Conservation (phyloP, 2,329 filamentous ascomycete genomes). For the Alternaria viburni region DNA sequence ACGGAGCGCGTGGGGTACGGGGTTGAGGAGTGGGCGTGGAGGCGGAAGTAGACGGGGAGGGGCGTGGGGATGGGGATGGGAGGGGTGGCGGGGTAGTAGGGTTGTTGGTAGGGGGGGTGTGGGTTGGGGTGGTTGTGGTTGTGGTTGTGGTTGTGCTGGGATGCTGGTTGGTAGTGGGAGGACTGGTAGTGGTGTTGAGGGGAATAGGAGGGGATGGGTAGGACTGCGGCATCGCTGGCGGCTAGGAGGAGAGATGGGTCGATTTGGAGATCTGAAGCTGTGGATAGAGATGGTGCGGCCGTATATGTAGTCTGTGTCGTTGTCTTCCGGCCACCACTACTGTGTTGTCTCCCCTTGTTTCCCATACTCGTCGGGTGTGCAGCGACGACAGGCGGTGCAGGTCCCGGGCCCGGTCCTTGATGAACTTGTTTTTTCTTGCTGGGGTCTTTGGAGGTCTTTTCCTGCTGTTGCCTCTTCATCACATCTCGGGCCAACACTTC, state of each 20-base stretch:
- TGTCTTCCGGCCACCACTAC: slow-evolving; percentile 1
- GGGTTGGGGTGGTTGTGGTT: background rate
- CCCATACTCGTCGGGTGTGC: slow-evolving; percentile 19
- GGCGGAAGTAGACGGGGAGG: slow-evolving; percentile 13
- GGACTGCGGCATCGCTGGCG: slow-evolving; percentile 56
- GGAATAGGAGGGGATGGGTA: slow-evolving; percentile 28
- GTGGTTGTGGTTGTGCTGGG: background rate
- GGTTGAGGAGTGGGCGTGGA: slow-evolving; percentile 59
- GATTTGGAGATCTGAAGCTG: slow-evolving; percentile 65
- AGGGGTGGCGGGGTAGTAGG: slow-evolving; percentile 6
- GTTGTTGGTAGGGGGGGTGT: slow-evolving; percentile 3
- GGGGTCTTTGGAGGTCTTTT: slow-evolving; percentile 64
- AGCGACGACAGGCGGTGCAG: slow-evolving; percentile 40
- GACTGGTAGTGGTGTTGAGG: slow-evolving; percentile 17
- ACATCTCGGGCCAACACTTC: slow-evolving; percentile 77
- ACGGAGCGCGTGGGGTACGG: slow-evolving; percentile 55
- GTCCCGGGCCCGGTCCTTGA: slow-evolving; percentile 52
- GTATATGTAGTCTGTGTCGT: slow-evolving; percentile 19
- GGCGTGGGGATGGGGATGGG: background rate
- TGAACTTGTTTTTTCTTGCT: slow-evolving; percentile 52
- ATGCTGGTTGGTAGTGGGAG: slow-evolving; percentile 41
- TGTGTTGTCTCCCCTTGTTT: slow-evolving; percentile 41
- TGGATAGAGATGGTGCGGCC: slow-evolving; percentile 20
- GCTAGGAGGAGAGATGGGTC: slow-evolving; percentile 68
- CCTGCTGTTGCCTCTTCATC: slow-evolving; percentile 76